A percentile compares a stretch with the other conserved stretches of the same genome.
Evolutionary conservation across 2,329 filamentous ascomycete species (phyloP).

Genomic region (Exserohilum turcica): DNA sequence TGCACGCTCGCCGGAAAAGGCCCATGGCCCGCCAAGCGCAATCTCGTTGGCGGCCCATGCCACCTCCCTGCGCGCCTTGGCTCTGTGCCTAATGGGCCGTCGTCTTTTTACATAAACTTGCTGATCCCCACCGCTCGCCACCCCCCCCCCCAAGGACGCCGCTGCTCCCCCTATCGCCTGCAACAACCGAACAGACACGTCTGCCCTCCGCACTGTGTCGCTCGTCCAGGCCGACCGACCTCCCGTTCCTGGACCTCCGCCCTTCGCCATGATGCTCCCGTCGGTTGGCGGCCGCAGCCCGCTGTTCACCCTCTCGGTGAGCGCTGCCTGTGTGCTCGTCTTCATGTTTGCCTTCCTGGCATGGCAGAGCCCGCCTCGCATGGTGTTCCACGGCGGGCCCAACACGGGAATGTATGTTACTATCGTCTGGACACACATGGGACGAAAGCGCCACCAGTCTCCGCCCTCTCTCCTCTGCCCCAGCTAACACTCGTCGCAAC

Average conservation of each 20-base stretch:
- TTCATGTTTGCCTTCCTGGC: constrained; percentile 45
- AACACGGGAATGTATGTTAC: constrained; percentile 36
- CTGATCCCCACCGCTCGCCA: constrained; percentile 22
- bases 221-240: constrained; percentile 13
- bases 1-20: constrained; percentile 21
- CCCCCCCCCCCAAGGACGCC: no score
- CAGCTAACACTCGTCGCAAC: constrained; percentile 20
- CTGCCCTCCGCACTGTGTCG: constrained; percentile 9
- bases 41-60: constrained; percentile 27
- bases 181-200: constrained; percentile 7
- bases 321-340: constrained; percentile 38
- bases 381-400: constrained; percentile 29
- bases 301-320: constrained; percentile 38
- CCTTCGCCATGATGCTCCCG: constrained; percentile 37
- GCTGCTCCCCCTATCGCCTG: constrained; percentile 21
- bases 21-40: constrained; percentile 30
- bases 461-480: neutral
- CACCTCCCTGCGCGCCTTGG: constrained; percentile 27
- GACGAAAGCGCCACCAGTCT: neutral
- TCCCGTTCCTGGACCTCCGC: constrained; percentile 8
- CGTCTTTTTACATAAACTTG: constrained; percentile 33
- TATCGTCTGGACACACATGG: neutral
- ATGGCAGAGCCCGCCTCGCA: constrained; percentile 38
- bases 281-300: constrained; percentile 39
- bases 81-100: constrained; percentile 19